Evolutionary conservation across 2,329 filamentous ascomycete genomes (phyloP), one percentile per base, ranked within the genome.

Genomic region (Epichloe sp.): DNA sequence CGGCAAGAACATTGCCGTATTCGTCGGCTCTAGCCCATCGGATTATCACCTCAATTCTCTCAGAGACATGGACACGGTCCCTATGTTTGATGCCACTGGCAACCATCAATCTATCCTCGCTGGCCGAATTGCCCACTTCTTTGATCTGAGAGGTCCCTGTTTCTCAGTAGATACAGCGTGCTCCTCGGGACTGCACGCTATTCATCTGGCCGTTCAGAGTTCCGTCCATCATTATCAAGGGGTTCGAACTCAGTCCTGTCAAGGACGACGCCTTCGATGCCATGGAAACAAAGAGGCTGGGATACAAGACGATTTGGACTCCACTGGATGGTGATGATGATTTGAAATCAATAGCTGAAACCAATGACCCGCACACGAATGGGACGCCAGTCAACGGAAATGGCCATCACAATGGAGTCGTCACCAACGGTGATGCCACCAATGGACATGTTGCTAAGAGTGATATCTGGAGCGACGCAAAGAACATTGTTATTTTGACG

Each of bases 61-160:
- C 46, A 62, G 69, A 42, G 73, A 76, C 54, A 59, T 68, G 3
- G 68, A 73, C 51, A 71, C 69, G 3, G 68, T 74, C 44, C 73
- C 73, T 36, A 75, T 75, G 69, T 73, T 76, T 52, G 73, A 76
- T 55, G 72, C 72, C 23, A 76, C 73, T 31, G 73, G 73, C 65
- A 63, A 64, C 53, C 72, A 73, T 42, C 70, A 73, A 57, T 71
- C 73, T 10, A 75, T 79, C 61, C 68, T 77, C 53, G 73, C 75
- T 0, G 78, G 78, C 54, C 66, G 76, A 44, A 65, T 79, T 19
- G 77, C 75, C 2, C 75, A 79, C 55, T 76, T 73, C 62, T 79
- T 78, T 54, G 72, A 79, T 55, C 65, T 80, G 37, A 65, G 69
- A 38, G 77, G 77, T 0, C 75, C 76, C 0, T 76, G 72, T 49